A percentile compares a stretch with the other conserved stretches of the same genome.
Conservation (phyloP, 768 basidiomycete species). For the Harrya chromipes region DNA sequence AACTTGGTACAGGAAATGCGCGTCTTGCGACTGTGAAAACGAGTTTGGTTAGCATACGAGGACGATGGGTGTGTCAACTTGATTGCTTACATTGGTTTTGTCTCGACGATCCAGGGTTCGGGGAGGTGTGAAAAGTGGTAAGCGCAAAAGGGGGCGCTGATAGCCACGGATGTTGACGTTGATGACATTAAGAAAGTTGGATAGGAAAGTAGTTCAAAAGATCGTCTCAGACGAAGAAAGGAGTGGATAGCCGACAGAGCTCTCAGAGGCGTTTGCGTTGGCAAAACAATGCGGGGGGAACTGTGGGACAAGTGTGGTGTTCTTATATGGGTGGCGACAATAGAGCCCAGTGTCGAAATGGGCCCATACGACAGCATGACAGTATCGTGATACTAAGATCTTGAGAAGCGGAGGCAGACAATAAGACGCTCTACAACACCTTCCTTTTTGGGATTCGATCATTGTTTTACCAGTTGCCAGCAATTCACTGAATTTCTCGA, state of each 20-base stretch:
- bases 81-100: constrained; percentile 22
- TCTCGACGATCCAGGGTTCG: constrained; percentile 28
- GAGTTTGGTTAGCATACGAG: neutral
- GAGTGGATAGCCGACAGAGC: constrained; percentile 22
- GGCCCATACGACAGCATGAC: too few species aligned
- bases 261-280: constrained; percentile 19
- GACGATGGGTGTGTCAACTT: neutral
- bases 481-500: too few species aligned
- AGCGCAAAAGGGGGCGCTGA: constrained; percentile 10
- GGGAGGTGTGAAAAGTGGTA: constrained; percentile 10
- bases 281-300: neutral
- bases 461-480: neutral
- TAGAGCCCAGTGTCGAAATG: neutral
- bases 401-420: constrained; percentile 5
- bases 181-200: constrained; percentile 4
- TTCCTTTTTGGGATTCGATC: constrained; percentile 15
- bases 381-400: neutral
- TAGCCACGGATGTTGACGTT: constrained; percentile 2
- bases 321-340: constrained; percentile 25
- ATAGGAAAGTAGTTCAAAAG: neutral
- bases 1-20: constrained; percentile 40
- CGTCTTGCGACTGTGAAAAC: constrained; percentile 18
- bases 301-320: neutral
- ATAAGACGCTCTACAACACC: constrained; percentile 20
- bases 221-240: constrained; percentile 29